Conservation (phyloP, 768 basidiomycete genomes). For the Hygrophoropsis aurantiaca region DNA sequence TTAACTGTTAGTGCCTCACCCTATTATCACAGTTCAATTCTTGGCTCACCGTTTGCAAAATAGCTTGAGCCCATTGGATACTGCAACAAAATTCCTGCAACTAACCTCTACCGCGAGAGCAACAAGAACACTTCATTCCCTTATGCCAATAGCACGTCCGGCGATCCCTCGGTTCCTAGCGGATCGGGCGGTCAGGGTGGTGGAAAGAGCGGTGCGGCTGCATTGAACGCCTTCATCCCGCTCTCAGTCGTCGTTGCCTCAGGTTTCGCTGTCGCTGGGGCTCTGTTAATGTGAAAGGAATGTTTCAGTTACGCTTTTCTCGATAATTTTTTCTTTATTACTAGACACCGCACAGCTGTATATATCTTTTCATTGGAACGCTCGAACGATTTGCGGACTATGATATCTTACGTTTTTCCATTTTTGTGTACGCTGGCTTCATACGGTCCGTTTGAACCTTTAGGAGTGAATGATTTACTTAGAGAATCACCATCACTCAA, state of each 20-base stretch:
- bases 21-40: not conserved
- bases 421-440: too few species aligned
- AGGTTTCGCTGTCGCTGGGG: constrained; percentile 11
- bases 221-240: constrained; percentile 14
- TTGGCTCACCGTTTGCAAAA: constrained; percentile 1
- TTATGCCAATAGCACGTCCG: constrained; percentile 36
- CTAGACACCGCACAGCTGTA: constrained; percentile 14
- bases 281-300: constrained; percentile 16
- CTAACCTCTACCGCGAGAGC: constrained; percentile 83
- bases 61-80: constrained; percentile 75
- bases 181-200: constrained; percentile 2
- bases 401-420: too few species aligned
- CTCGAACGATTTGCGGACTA: too few species aligned
- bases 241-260: constrained; percentile 9
- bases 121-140: constrained; percentile 72
- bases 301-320: constrained; percentile 11
- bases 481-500: too few species aligned
- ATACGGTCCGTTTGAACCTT: too few species aligned
- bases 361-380: constrained; percentile 10
- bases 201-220: constrained; percentile 4
- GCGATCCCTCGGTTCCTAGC: constrained; percentile 11
- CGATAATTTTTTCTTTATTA: too few species aligned
- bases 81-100: constrained; percentile 64
- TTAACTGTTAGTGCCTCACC: constrained; percentile 51
- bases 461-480: too few species aligned